A percentile compares a stretch with the other conserved stretches of the same genome.
Evolutionary conservation across 2,329 filamentous ascomycete genomes (phyloP).

Genomic region (Sporothrix phasma): DNA sequence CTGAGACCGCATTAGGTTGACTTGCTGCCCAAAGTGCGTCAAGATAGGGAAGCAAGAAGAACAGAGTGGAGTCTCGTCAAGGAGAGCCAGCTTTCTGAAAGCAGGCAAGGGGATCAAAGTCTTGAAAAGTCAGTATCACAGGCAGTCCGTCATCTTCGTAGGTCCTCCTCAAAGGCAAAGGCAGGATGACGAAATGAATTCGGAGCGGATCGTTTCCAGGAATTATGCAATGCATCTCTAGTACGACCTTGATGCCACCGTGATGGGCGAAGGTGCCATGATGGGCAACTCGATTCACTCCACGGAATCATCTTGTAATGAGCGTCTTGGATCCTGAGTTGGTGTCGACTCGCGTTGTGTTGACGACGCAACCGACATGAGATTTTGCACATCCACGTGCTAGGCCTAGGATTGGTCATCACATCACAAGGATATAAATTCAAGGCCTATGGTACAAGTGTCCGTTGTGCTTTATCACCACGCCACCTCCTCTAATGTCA

Average conservation of each 20-base stretch:
- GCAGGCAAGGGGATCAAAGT: background rate
- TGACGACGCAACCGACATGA: too few relatives aligned
- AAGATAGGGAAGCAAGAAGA: too few relatives aligned
- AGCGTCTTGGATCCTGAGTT: background rate
- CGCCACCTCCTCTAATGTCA: background rate
- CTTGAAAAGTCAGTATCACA: background rate
- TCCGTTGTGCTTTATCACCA: background rate
- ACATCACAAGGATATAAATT: too few relatives aligned
- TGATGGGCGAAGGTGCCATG: background rate
- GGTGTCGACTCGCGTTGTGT: background rate
- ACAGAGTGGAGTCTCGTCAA: background rate
- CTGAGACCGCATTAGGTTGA: too few relatives aligned
- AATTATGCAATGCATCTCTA: background rate
- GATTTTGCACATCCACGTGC: too few relatives aligned
- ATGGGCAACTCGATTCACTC: background rate
- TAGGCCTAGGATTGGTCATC: too few relatives aligned
- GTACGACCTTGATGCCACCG: background rate
- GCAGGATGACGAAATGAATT: background rate
- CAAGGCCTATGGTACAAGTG: too few relatives aligned
- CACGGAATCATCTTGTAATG: background rate
- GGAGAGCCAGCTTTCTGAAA: background rate
- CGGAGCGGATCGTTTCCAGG: background rate
- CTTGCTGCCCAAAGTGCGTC: too few relatives aligned
- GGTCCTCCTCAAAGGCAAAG: background rate
- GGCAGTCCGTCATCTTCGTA: background rate